Conservation (phyloP, 2,329 filamentous ascomycete species). For the Nectriaceae sp. region DNA sequence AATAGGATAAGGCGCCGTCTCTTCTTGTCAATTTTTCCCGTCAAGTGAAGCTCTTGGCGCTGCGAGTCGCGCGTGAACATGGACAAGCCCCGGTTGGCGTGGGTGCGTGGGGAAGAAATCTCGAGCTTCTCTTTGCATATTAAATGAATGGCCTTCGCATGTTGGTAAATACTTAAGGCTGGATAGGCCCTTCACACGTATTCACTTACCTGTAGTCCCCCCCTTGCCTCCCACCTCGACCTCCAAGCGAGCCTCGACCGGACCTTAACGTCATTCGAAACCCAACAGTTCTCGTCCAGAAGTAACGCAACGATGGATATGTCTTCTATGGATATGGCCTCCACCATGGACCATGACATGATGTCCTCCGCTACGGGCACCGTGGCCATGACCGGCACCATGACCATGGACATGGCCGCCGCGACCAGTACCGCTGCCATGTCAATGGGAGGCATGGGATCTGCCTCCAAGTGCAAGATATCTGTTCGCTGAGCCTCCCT, state of each 20-base stretch:
- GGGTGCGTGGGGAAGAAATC: too few species aligned
- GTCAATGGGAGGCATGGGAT: constrained; percentile 16
- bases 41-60: too few species aligned
- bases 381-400: constrained; percentile 11
- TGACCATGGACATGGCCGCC: constrained; percentile 23
- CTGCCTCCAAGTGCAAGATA: constrained; percentile 6
- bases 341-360: constrained; percentile 9
- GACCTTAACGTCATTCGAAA: too few species aligned
- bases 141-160: too few species aligned
- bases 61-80: too few species aligned
- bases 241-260: too few species aligned
- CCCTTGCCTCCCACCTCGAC: neutral
- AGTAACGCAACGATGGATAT: neutral
- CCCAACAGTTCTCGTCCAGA: neutral
- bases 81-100: too few species aligned
- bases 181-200: too few species aligned
- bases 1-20: too few species aligned
- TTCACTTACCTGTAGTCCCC: neutral
- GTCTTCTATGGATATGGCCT: neutral
- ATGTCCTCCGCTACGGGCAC: constrained; percentile 13
- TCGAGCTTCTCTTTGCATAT: too few species aligned
- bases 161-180: too few species aligned
- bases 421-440: constrained; percentile 13
- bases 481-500: neutral
- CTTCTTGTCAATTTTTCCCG: neutral